Percentiles rank a stretch among this genome's conserved stretches.
Evolutionary conservation across 768 basidiomycete species (phyloP).

Genomic region (Mycena rebaudengoi): DNA sequence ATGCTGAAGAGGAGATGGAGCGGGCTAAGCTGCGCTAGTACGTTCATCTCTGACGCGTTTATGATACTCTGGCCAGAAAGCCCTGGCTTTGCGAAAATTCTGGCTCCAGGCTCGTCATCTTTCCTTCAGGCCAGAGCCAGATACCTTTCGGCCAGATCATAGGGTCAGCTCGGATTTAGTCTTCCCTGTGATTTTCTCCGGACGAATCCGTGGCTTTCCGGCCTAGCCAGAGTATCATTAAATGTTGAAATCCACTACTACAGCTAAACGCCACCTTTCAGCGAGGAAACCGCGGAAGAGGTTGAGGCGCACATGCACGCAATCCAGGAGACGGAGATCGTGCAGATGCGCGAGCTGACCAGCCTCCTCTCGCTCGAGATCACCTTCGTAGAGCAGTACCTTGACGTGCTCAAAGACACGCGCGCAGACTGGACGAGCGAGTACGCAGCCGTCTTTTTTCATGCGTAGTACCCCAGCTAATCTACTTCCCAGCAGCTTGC

Average conservation of each 20-base stretch:
- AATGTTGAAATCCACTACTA: no score
- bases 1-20: conserved; percentile 85
- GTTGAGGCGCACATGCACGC: conserved; percentile 80
- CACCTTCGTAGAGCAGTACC: conserved; percentile 76
- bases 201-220: no score
- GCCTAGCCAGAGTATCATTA: no score
- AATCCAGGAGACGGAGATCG: conserved; percentile 82
- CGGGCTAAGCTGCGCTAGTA: conserved; percentile 80
- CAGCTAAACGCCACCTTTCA: conserved; percentile 36
- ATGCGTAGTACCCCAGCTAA: conserved; percentile 9
- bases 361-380: conserved; percentile 77
- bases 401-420: conserved; percentile 76
- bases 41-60: conserved; percentile 31
- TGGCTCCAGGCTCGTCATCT: no score
- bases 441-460: conserved; percentile 46
- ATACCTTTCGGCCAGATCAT: no score
- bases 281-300: conserved; percentile 89
- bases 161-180: no score
- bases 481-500: conserved; percentile 34
- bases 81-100: no score
- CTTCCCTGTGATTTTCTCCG: no score
- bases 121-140: no score
- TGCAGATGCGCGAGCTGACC: conserved; percentile 76
- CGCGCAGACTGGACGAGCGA: conserved; percentile 72
- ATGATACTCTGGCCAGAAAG: no score